Conservation (phyloP, 2,329 filamentous ascomycete species). For the Pseudogymnoascus sp. region DNA sequence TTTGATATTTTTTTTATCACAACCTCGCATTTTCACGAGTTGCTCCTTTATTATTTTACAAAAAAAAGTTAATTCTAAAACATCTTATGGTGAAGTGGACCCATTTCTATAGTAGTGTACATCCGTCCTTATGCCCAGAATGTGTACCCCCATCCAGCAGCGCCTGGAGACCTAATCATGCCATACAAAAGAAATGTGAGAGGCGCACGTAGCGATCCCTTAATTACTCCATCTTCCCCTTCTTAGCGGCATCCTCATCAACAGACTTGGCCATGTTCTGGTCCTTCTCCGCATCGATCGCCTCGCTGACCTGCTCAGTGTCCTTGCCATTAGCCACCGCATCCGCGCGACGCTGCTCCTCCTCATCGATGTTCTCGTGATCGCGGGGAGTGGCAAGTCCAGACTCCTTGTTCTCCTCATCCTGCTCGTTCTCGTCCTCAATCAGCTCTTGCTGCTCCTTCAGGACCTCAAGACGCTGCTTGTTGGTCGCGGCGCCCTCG, state of each 20-base stretch:
- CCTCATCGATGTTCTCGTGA: constrained; percentile 87
- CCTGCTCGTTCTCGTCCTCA: constrained; percentile 91
- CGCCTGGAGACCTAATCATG: constrained; percentile 5
- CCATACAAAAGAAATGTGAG: constrained; percentile 1
- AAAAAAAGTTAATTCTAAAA: not conserved
- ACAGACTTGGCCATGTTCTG: constrained; percentile 18
- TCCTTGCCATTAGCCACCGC: constrained; percentile 37
- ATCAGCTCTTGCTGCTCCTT: constrained; percentile 98
- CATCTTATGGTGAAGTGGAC: not conserved
- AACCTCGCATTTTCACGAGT: not conserved
- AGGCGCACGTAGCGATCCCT: not conserved
- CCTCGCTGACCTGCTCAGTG: constrained; percentile 43
- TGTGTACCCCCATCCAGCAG: not conserved
- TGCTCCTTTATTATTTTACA: not conserved
- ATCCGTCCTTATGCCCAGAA: not conserved
- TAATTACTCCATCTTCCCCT: constrained; percentile 31
- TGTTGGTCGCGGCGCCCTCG: constrained; percentile 96
- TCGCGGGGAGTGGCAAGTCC: constrained; percentile 73
- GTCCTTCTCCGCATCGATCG: constrained; percentile 47
- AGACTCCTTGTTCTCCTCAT: constrained; percentile 66
- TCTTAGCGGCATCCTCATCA: constrained; percentile 29
- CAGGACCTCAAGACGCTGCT: constrained; percentile 94
- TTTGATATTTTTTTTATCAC: not conserved
- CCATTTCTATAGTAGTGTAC: constrained; percentile 6
- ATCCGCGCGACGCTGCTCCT: constrained; percentile 61